phyloP scores from a whole-genome alignment of 176 grass and related monocot species.

The Carex kokanica region DNA sequence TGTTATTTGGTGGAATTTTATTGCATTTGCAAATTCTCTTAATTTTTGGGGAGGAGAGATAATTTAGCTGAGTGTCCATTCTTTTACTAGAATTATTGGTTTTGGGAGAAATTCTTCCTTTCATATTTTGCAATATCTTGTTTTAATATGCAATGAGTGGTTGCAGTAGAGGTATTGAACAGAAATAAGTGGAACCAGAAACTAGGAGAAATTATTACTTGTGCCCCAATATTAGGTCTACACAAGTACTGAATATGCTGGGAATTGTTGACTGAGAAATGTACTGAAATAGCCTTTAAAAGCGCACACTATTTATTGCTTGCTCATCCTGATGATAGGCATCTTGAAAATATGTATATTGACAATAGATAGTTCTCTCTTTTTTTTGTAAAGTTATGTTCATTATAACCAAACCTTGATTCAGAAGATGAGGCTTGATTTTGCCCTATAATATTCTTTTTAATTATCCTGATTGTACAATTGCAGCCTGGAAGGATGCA shows the following conservation, averaged over 20 bases:
- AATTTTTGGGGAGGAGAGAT: neutral
- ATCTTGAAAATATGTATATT: neutral
- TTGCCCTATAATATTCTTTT: neutral
- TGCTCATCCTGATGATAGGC: neutral
- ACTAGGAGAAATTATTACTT: neutral
- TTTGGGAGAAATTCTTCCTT: neutral
- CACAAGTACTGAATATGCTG: neutral
- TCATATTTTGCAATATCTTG: neutral
- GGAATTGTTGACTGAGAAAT: neutral
- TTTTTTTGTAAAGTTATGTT: neutral
- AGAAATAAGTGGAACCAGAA: neutral
- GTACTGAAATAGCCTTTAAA: neutral
- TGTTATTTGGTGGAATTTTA: neutral
- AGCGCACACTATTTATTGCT: neutral
- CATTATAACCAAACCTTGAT: neutral
- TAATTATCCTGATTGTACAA: neutral
- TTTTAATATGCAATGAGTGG: neutral
- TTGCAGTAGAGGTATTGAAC: neutral
- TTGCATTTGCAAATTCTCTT: neutral
- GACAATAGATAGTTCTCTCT: neutral
- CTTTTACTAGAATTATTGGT: neutral
- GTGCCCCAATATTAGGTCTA: neutral
- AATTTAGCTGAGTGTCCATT: neutral
- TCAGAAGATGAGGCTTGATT: neutral
- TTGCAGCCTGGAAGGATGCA: slow-evolving; percentile 87